Base-by-base conservation (phyloP, 352 stramenopile species). In the Pythium periplocum region DNA sequence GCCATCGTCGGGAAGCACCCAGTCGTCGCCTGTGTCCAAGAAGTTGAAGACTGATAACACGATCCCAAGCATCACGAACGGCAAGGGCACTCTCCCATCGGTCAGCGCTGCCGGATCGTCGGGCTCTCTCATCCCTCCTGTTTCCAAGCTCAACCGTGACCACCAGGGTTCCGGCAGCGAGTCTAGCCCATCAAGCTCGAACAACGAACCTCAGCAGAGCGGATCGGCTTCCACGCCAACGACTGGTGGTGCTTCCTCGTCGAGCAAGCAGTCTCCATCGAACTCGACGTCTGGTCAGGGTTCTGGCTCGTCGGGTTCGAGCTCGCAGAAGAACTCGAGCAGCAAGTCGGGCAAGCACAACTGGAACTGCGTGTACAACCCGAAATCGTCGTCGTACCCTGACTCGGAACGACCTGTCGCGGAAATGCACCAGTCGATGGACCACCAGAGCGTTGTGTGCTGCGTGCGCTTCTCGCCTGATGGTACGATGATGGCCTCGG, bases 361-460 rank as follows among this genome's bases (percentile, higher is more conserved):
- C 63, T 94, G 83, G 83, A 90, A 81, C 55, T 87, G 79, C 39
- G 77, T 86, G 45, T 94, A 94, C 65, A 86, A 76, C 31, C 81
- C 72, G 47, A 88, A 81, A 57, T 68, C 69, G 2, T 84, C 73
- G 48, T 72, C 74, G 42, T 90, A 85, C 51, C 71, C 83, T 33
- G 83, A 94, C 43, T 84, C 78, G 44, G 83, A 94, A 57, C 79
- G 83, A n/a, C 83, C 83, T 0, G 76, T 71, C 4, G 81, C 83
- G 3, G 83, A 94, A 60, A 87, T 94, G 75, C 78, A 90, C 48
- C 79, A 92, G 56, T 87, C 81, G n/a, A 88, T 94, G 77, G 81
- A 94, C 64, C 83, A 94, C 63, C 83, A 94, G 53, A 94, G 83
- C 62, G 83, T 94, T 4, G 83, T 94, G 11, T 94, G 83, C 67